phyloP scores from a whole-genome alignment of 345 rosid genomes.

The Rhodamnia rubescens region DNA sequence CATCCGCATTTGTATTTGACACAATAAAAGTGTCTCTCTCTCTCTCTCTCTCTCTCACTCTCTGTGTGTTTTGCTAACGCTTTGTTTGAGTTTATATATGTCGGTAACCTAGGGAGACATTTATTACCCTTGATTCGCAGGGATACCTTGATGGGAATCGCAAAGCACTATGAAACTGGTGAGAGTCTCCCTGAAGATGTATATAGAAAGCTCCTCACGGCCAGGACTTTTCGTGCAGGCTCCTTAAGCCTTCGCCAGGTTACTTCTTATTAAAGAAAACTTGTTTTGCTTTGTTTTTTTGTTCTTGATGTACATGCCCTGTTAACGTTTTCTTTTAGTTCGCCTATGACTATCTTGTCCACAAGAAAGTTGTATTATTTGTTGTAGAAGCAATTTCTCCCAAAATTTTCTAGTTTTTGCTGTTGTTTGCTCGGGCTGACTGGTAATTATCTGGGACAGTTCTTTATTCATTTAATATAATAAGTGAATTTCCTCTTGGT shows the following conservation, averaged over 20 bases:
- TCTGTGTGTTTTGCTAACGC: not conserved
- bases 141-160: slow-evolving; percentile 87
- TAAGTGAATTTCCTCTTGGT: not conserved
- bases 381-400: not conserved
- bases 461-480: not conserved
- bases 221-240: slow-evolving; percentile 86
- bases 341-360: not conserved
- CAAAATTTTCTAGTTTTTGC: not conserved
- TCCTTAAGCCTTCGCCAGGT: slow-evolving; percentile 88
- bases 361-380: not conserved
- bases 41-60: not conserved
- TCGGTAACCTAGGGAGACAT: not conserved
- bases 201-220: slow-evolving; percentile 73
- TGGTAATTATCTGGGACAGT: not conserved
- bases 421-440: not conserved
- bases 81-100: not conserved
- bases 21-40: not conserved
- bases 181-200: slow-evolving; percentile 81
- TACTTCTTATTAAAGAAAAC: slow-evolving; percentile 6
- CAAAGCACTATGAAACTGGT: slow-evolving; percentile 82
- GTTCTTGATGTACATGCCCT: not conserved
- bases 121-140: slow-evolving; percentile 12
- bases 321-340: not conserved
- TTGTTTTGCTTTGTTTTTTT: not conserved
- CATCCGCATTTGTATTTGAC: not conserved